phyloP scores from a whole-genome alignment of 2,329 filamentous ascomycete species.

The Dactylella cylindrospora region DNA sequence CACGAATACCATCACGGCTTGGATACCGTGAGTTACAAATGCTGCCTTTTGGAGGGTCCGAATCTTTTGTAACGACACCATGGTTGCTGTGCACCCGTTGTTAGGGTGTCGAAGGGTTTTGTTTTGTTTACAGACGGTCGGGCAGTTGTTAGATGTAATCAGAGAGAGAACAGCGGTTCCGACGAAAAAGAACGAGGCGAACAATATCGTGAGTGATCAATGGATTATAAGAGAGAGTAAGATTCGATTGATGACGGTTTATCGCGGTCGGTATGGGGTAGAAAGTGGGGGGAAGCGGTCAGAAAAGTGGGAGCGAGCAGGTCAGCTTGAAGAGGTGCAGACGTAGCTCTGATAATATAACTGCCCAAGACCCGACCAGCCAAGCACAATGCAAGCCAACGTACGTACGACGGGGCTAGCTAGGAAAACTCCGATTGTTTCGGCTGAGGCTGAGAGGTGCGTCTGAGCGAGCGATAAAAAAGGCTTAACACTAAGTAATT shows the following conservation, averaged over 20 bases:
- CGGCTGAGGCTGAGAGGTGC: constrained; percentile 19
- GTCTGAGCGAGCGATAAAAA: not conserved
- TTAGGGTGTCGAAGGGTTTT: constrained; percentile 8
- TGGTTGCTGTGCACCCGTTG: constrained; percentile 1
- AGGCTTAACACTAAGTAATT: constrained; percentile 6
- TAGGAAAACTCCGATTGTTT: constrained; percentile 10
- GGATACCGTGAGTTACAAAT: constrained; percentile 40
- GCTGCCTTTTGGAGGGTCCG: constrained; percentile 30
- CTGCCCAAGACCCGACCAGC: constrained; percentile 12
- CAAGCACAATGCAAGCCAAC: constrained; percentile 23
- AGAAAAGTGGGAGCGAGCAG: not conserved
- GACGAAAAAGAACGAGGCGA: not conserved
- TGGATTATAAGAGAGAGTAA: too few species aligned
- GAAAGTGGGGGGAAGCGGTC: not conserved
- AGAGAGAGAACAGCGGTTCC: not conserved
- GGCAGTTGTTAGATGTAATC: not conserved
- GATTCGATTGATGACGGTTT: too few species aligned
- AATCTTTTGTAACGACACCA: constrained; percentile 31
- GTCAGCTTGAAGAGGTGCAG: constrained; percentile 6
- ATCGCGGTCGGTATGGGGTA: too few species aligned
- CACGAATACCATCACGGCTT: constrained; percentile 30
- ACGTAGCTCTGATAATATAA: too few species aligned
- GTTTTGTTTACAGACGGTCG: not conserved
- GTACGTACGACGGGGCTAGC: constrained; percentile 12
- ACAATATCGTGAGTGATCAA: constrained; percentile 12